phyloP scores from a whole-genome alignment of 352 stramenopile species.

The Phytophthora sp. region DNA sequence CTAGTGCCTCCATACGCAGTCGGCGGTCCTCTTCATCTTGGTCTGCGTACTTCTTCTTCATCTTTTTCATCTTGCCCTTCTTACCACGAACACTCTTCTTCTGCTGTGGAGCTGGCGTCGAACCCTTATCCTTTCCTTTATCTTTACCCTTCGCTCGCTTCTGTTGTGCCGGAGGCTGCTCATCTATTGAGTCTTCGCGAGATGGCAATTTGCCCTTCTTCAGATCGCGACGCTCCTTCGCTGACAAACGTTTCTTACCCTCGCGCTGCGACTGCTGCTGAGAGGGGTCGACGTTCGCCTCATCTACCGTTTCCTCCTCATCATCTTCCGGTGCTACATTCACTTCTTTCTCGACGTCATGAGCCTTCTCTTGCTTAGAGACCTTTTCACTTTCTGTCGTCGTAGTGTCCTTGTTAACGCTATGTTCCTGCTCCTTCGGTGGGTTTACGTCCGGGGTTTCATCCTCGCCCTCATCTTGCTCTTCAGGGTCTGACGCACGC shows the following conservation, averaged over 20 bases:
- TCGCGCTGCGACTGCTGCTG: constrained; percentile 28
- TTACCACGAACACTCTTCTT: constrained; percentile 88
- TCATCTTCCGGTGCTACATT: constrained; percentile 3
- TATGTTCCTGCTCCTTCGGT: neutral
- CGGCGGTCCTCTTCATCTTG: constrained; percentile 96
- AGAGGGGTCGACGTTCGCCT: no score
- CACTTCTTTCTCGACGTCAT: constrained; percentile 19
- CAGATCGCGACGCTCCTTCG: constrained; percentile 80
- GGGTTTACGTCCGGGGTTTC: neutral
- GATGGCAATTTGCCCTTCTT: constrained; percentile 64
- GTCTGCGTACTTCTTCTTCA: constrained; percentile 97
- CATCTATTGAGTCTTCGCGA: constrained; percentile 18
- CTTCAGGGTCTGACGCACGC: constrained; percentile 12
- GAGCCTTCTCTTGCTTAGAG: neutral
- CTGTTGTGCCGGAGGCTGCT: constrained; percentile 14
- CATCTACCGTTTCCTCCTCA: constrained; percentile 19
- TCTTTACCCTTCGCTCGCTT: constrained; percentile 50
- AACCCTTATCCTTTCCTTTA: constrained; percentile 37
- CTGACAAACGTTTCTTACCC: constrained; percentile 65
- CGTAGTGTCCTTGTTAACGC: neutral
- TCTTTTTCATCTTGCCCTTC: constrained; percentile 94
- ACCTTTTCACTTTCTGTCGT: neutral
- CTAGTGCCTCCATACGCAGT: constrained; percentile 93
- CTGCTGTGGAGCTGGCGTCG: constrained; percentile 1
- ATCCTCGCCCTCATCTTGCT: constrained; percentile 16